Conservation (phyloP, 108 stramenopile species). For the Cyclotella distinguenda region DNA sequence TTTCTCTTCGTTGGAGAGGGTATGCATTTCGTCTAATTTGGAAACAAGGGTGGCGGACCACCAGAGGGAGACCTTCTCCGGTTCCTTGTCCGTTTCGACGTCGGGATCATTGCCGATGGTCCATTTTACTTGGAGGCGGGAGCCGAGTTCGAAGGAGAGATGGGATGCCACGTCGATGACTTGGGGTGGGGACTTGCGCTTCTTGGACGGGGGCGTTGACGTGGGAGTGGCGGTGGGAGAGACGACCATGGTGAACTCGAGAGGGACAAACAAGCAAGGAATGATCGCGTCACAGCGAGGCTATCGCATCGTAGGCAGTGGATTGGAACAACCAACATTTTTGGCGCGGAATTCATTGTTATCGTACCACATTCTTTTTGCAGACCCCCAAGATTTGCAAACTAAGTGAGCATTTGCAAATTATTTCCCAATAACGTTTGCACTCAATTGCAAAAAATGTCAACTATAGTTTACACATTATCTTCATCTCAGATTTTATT, state of each 20-base stretch:
- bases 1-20: conserved; percentile 10
- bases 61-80: conserved; percentile 16
- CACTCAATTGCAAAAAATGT: no score
- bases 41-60: conserved; percentile 28
- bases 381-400: no score
- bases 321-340: no score
- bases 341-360: neutral
- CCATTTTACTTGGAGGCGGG: conserved; percentile 42
- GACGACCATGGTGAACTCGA: neutral
- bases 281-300: no score
- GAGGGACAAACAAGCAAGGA: no score
- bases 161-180: conserved; percentile 20
- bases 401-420: no score
- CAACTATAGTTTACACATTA: no score
- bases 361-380: no score
- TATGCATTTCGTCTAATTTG: conserved; percentile 10
- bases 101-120: conserved; percentile 22
- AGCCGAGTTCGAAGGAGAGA: conserved; percentile 10
- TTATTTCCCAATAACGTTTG: no score
- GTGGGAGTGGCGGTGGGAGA: neutral
- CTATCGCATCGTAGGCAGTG: no score
- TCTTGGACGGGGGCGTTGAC: conserved; percentile 7
- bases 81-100: neutral
- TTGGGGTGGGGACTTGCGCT: conserved; percentile 1
- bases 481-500: no score